Evolutionary conservation across 225 moss, liverwort and hornwort species (phyloP), one percentile per base, ranked within the genome.

Genomic region (Polytrichum commune): DNA sequence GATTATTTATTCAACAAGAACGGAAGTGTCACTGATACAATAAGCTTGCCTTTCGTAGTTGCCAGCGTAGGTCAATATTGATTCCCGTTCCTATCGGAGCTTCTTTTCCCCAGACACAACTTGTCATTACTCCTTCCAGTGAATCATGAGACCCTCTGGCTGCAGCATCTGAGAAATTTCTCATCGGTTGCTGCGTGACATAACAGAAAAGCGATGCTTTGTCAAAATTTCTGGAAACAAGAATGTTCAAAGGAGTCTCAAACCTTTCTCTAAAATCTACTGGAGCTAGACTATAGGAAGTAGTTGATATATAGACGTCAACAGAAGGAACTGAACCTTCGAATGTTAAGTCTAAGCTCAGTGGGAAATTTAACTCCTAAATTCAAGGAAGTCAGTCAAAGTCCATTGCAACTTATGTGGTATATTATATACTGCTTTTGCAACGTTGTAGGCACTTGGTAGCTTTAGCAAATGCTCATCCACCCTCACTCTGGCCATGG

Each of bases 81-180:
- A 77, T 56, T 65, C 80, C 84, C 13, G 80, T 84, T 69, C 84
- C 84, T 54, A 84, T 22, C 3, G 84, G 86, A 1, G 83, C 86
- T 80, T 81, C 81, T 76, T 80, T 69, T 56, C 86, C 77, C 79
- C 80, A 84, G 8, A 80, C 81, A 69, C 74, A 84, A 58, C 81
- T 77, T 62, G 77, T 70, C 57, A 84, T 53, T 2, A 84, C 84
- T 29, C 84, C 71, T 18, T 63, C 72, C 65, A 84, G 65, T 26
- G 28, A 20, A 55, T 84, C 84, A 72, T 62, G 60, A 4, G 79
- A 78, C 16, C 89, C 89, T 69, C 79, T 89, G 58, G 73, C 76
- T 27, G 79, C 89, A 64, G 89, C 89, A 69, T 80, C 81, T 75
- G 82, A 72, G 54, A 89, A 84, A 63, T 74, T 89, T 62, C 86